Conservation (phyloP, 495 filamentous ascomycete genomes). For the Hypoxylon lenormandii region DNA sequence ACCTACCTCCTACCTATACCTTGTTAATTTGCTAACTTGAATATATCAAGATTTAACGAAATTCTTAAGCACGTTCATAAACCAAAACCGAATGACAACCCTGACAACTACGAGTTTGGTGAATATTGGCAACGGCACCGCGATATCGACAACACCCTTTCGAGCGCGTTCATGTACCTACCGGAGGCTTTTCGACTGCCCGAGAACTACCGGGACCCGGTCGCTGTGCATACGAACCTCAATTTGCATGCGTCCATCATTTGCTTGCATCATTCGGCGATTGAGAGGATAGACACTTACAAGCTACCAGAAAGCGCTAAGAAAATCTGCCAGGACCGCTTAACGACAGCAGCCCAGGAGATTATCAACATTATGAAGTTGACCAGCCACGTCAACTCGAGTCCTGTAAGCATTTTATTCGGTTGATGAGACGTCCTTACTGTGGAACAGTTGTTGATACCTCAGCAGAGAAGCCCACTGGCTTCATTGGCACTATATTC, state of each 20-base stretch:
- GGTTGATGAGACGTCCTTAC: not conserved
- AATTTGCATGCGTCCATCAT: constrained; percentile 61
- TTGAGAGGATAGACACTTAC: constrained; percentile 56
- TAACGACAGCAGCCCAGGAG: constrained; percentile 56
- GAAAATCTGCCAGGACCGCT: constrained; percentile 50
- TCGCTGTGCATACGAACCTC: constrained; percentile 59
- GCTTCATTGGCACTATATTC: constrained; percentile 59
- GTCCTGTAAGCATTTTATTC: constrained; percentile 40
- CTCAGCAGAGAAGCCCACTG: constrained; percentile 53
- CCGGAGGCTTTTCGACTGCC: constrained; percentile 58
- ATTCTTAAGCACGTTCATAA: constrained; percentile 59
- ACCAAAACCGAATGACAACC: constrained; percentile 53
- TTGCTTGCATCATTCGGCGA: constrained; percentile 58
- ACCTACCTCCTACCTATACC: not conserved
- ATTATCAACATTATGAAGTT: constrained; percentile 59
- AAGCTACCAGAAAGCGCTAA: constrained; percentile 51
- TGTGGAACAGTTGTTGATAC: constrained; percentile 2
- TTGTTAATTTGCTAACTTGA: constrained; percentile 15
- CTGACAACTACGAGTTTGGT: constrained; percentile 55
- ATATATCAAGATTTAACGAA: constrained; percentile 48
- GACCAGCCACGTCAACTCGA: constrained; percentile 47
- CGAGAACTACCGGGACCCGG: constrained; percentile 50
- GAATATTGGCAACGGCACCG: constrained; percentile 62
- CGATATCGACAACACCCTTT: constrained; percentile 60
- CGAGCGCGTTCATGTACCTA: constrained; percentile 61